Evolutionary conservation across 1,139 yeast species (phyloP).

Genomic region (Yamadazyma atmosphaerica): DNA sequence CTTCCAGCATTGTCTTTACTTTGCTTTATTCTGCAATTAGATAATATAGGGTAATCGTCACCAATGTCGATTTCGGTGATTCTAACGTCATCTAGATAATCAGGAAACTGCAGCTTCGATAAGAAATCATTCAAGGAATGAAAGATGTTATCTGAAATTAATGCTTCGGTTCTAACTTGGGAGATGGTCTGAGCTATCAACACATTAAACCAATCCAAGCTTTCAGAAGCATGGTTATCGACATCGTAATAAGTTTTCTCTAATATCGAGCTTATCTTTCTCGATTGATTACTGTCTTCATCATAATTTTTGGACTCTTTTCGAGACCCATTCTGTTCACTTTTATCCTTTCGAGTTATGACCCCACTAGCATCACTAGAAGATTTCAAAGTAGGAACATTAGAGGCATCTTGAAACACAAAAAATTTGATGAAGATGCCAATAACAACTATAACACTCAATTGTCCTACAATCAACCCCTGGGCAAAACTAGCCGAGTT

Average conservation of each 20-base stretch:
- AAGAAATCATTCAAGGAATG: slow-evolving; percentile 65
- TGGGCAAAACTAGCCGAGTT: slow-evolving; percentile 68
- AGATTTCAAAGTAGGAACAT: slow-evolving; percentile 33
- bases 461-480: slow-evolving; percentile 79
- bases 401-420: slow-evolving; percentile 73
- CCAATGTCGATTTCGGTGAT: slow-evolving; percentile 92
- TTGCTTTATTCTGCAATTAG: slow-evolving; percentile 83
- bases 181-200: slow-evolving; percentile 87
- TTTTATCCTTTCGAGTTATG: slow-evolving; percentile 34
- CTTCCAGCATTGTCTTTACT: slow-evolving; percentile 50
- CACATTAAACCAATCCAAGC: slow-evolving; percentile 96
- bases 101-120: slow-evolving; percentile 61
- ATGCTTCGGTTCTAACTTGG: slow-evolving; percentile 84
- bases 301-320: slow-evolving; percentile 25
- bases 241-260: slow-evolving; percentile 95
- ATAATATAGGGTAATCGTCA: slow-evolving; percentile 91
- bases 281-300: slow-evolving; percentile 15
- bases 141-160: slow-evolving; percentile 78
- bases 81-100: slow-evolving; percentile 72
- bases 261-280: slow-evolving; percentile 48
- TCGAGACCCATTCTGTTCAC: slow-evolving; percentile 17
- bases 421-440: slow-evolving; percentile 81
- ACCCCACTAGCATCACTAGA: slow-evolving; percentile 39
- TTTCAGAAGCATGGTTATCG: slow-evolving; percentile 81
- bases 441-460: slow-evolving; percentile 76